Conservation (phyloP, 2,329 filamentous ascomycete genomes). For the Aspergillus fijiensis region DNA sequence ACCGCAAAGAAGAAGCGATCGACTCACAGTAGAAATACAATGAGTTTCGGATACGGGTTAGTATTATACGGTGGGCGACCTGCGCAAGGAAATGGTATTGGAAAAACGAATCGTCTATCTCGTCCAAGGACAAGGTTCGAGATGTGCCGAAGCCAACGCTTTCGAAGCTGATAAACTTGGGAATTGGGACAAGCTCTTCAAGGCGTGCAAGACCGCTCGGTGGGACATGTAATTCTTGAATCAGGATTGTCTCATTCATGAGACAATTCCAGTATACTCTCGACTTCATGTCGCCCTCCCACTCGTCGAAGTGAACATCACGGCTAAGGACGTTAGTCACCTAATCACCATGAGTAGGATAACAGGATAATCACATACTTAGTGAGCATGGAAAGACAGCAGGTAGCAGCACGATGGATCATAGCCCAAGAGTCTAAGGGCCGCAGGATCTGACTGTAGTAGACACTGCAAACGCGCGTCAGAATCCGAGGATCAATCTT, state of each 20-base stretch:
- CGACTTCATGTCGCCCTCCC: slow-evolving; percentile 58
- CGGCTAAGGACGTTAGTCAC: slow-evolving; percentile 26
- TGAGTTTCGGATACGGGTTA: slow-evolving; percentile 54
- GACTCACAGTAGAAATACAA: slow-evolving; percentile 50
- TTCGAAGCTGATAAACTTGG: slow-evolving; percentile 52
- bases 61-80: slow-evolving; percentile 56
- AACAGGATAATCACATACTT: slow-evolving; percentile 32
- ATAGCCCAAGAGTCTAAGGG: slow-evolving; percentile 57
- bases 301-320: slow-evolving; percentile 48
- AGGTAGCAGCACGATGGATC: slow-evolving; percentile 53
- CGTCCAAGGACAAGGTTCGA: slow-evolving; percentile 31
- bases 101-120: slow-evolving; percentile 55
- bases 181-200: slow-evolving; percentile 54
- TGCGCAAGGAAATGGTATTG: slow-evolving; percentile 60
- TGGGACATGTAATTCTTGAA: slow-evolving; percentile 55
- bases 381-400: slow-evolving; percentile 50
- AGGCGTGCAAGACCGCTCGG: slow-evolving; percentile 52
- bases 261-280: slow-evolving; percentile 57
- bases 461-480: slow-evolving; percentile 32
- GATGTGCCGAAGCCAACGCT: slow-evolving; percentile 33
- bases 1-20: not conserved
- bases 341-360: not conserved
- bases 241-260: slow-evolving; percentile 57
- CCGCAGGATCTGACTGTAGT: slow-evolving; percentile 54
- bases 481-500: not conserved